Evolutionary conservation across 306 rosid genomes (phyloP), one percentile per base, ranked within the genome.

Genomic region (Trifolium repens): DNA sequence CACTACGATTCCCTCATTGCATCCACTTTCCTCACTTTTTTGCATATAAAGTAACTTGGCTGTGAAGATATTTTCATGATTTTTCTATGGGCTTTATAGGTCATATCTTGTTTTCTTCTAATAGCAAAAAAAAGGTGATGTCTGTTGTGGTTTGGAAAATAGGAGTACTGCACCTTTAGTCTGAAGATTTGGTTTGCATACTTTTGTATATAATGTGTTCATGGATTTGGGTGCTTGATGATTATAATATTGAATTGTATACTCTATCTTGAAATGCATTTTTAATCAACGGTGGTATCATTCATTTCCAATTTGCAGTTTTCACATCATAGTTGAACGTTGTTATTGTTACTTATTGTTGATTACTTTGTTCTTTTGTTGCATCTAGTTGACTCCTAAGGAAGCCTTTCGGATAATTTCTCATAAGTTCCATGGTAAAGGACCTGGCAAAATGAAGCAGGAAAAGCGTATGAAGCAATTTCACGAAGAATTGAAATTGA

Each of bases 361-460:
- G 55, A 59, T 70, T 78, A 26, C 82, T 49, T 22, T 71, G 1
- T 55, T 72, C 66, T 66, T 72, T 76, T 80, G 49, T 79, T 75
- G 49, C 76, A 66, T 60, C 64, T 96, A 92, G 97, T 80, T 94
- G 96, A 92, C 99, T 71, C 92, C 97, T 26, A 94, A 94, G 83
- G 99, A 94, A 85, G 96, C 93, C 35, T 94, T 94, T 67, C 84
- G 96, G 52, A 73, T 54, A 55, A 37, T 90, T 72, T 94, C 99
- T 13, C 99, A 94, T 34, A 88, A 85, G 84, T 94, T 94, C 78
- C 98, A 94, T 47, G 99, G 99, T 35, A 92, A 94, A 85, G 92
- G 91, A 7, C 99, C 96, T 76, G 97, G 97, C 26, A 94, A 92
- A 87, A 91, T 89, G 99, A 92, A 94, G 82, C 99, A 87, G 85